Percentiles rank a stretch among this genome's conserved stretches.
phyloP scores from a whole-genome alignment of 106 monocot species.

The Narthecium ossifragum region DNA sequence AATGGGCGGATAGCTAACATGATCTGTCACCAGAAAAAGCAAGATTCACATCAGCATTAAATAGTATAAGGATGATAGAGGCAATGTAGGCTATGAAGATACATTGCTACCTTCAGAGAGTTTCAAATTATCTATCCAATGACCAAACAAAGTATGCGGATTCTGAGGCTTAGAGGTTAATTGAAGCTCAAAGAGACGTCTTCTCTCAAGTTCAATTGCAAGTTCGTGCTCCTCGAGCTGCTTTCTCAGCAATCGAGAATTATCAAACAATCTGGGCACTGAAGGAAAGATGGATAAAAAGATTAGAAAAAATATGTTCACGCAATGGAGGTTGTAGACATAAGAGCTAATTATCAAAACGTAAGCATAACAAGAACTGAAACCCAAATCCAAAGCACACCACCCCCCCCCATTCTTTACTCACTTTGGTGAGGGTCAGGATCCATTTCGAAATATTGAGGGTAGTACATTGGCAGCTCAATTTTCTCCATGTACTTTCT shows the following conservation, averaged over 20 bases:
- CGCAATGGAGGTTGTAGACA: background rate
- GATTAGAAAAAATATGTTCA: background rate
- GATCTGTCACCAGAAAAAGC: conserved; percentile 1
- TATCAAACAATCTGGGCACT: conserved; percentile 21
- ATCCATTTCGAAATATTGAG: conserved; percentile 24
- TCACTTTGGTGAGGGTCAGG: conserved; percentile 16
- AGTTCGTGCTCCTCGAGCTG: conserved; percentile 33
- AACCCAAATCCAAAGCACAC: background rate
- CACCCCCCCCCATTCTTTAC: no score
- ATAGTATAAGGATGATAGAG: background rate
- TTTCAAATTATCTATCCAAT: conserved; percentile 15
- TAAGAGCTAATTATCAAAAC: conserved; percentile 13
- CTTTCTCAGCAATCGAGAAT: conserved; percentile 13
- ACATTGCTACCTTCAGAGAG: conserved; percentile 16
- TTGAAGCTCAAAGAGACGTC: conserved; percentile 27
- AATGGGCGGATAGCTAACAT: background rate
- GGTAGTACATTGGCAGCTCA: conserved; percentile 12
- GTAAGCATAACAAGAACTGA: background rate
- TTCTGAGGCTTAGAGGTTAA: conserved; percentile 14
- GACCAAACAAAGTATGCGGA: conserved; percentile 6
- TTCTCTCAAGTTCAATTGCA: conserved; percentile 33
- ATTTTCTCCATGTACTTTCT: conserved; percentile 26
- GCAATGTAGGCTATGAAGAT: background rate
- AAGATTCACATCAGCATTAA: background rate
- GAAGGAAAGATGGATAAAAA: background rate